phyloP scores from a whole-genome alignment of 1,284 basidiomycete species.

The Cutaneotrichosporon sp. region DNA sequence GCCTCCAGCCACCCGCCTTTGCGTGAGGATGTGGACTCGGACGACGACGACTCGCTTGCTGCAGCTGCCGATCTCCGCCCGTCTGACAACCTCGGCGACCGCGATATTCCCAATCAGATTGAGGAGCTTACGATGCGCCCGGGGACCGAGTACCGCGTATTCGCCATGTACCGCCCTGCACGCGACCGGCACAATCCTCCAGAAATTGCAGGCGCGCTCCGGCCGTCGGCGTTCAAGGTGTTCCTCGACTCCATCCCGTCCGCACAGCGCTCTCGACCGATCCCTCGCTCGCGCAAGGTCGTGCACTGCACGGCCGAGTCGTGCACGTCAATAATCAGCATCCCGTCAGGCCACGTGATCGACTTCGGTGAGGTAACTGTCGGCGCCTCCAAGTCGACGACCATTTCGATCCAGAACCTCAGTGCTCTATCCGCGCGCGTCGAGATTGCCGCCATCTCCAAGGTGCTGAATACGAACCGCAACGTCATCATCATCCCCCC shows the following conservation, averaged over 20 bases:
- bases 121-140: constrained; percentile 57
- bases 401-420: constrained; percentile 53
- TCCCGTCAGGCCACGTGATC: constrained; percentile 49
- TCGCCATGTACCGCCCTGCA: constrained; percentile 54
- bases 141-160: constrained; percentile 56
- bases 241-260: constrained; percentile 53
- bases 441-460: constrained; percentile 57
- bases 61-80: constrained; percentile 13
- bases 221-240: constrained; percentile 53
- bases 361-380: constrained; percentile 58
- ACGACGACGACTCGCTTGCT: constrained; percentile 34
- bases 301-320: constrained; percentile 52
- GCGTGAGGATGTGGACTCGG: constrained; percentile 33
- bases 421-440: constrained; percentile 55
- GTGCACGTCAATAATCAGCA: constrained; percentile 56
- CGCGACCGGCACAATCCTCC: constrained; percentile 43
- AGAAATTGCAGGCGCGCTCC: constrained; percentile 49
- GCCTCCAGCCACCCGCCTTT: constrained; percentile 39
- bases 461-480: constrained; percentile 56
- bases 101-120: constrained; percentile 51
- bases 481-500: constrained; percentile 56
- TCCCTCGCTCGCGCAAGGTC: constrained; percentile 23
- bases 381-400: constrained; percentile 53
- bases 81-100: constrained; percentile 26
- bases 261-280: constrained; percentile 20